Evolutionary conservation across 495 filamentous ascomycete species (phyloP).

Genomic region (Aspergillus conjunctus): DNA sequence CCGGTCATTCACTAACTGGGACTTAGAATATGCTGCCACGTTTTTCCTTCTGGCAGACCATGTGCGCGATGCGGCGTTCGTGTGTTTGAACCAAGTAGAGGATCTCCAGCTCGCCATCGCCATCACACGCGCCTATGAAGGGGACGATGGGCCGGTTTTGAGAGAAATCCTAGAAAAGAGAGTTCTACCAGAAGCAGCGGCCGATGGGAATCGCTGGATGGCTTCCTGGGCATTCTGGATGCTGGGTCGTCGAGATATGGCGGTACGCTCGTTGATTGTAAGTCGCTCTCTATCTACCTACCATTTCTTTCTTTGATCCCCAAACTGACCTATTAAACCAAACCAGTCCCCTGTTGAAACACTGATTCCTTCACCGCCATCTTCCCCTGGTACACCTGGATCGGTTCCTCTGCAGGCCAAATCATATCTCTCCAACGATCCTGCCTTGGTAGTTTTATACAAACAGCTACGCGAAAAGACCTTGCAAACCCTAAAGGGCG

Average conservation of each 20-base stretch:
- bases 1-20: constrained; percentile 12
- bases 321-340: constrained; percentile 2
- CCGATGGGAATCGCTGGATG: constrained; percentile 88
- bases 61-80: constrained; percentile 78
- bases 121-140: constrained; percentile 84
- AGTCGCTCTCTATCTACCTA: constrained; percentile 15
- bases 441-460: constrained; percentile 84
- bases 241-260: constrained; percentile 78
- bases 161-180: constrained; percentile 75
- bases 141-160: constrained; percentile 76
- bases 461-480: constrained; percentile 83
- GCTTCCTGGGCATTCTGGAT: constrained; percentile 97
- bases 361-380: constrained; percentile 51
- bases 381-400: constrained; percentile 51
- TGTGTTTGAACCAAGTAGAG: constrained; percentile 79
- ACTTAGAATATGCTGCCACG: constrained; percentile 84
- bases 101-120: constrained; percentile 92
- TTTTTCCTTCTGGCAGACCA: constrained; percentile 93
- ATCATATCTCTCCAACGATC: constrained; percentile 86
- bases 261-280: constrained; percentile 78
- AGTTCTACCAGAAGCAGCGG: constrained; percentile 74
- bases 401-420: constrained; percentile 63
- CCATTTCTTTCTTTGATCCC: background rate
- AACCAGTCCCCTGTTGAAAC: constrained; percentile 75
- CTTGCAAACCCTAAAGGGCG: constrained; percentile 80